These are phyloP conservation scores for Orbilia quercus DNA, from an alignment of 2,329 filamentous ascomycete genomes.

Conservation along the genomic window DNA sequence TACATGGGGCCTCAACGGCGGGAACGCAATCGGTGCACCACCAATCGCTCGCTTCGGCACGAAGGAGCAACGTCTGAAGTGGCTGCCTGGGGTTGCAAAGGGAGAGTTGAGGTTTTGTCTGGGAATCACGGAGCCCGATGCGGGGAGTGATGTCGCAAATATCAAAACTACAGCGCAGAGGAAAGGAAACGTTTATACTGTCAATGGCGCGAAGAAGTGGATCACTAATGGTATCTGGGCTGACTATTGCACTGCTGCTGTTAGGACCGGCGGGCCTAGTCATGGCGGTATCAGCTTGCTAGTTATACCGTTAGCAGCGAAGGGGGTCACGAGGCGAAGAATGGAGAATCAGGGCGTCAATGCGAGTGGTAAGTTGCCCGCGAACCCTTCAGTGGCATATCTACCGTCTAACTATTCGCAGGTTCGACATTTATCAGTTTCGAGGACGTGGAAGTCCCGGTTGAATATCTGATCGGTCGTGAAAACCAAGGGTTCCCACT, in stretches of 20 bases:
- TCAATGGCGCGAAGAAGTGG: conserved; percentile 85
- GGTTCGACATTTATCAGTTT: conserved; percentile 82
- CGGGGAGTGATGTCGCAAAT: conserved; percentile 78
- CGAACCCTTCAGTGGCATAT: neutral
- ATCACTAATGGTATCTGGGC: conserved; percentile 79
- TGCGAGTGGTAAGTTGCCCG: conserved; percentile 68
- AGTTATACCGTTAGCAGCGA: conserved; percentile 73
- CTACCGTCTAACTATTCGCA: conserved; percentile 58
- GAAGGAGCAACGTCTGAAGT: conserved; percentile 70
- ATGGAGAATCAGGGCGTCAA: conserved; percentile 72
- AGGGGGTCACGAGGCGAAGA: conserved; percentile 74
- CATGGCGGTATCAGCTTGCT: conserved; percentile 73
- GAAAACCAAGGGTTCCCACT: conserved; percentile 79
- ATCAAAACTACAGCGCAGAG: conserved; percentile 76
- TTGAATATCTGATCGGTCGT: conserved; percentile 75
- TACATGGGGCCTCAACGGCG: conserved; percentile 70
- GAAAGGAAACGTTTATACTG: conserved; percentile 74
- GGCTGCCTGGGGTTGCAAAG: conserved; percentile 71
- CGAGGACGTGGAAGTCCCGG: conserved; percentile 78
- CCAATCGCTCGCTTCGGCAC: conserved; percentile 74
- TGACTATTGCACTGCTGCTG: conserved; percentile 76
- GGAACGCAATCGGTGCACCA: conserved; percentile 72
- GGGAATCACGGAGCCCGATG: conserved; percentile 79
- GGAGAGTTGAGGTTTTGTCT: conserved; percentile 73
- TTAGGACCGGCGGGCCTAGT: conserved; percentile 76